Evolutionary conservation across 2,329 filamentous ascomycete genomes (phyloP).

Genomic region (Fusarium temperatum): DNA sequence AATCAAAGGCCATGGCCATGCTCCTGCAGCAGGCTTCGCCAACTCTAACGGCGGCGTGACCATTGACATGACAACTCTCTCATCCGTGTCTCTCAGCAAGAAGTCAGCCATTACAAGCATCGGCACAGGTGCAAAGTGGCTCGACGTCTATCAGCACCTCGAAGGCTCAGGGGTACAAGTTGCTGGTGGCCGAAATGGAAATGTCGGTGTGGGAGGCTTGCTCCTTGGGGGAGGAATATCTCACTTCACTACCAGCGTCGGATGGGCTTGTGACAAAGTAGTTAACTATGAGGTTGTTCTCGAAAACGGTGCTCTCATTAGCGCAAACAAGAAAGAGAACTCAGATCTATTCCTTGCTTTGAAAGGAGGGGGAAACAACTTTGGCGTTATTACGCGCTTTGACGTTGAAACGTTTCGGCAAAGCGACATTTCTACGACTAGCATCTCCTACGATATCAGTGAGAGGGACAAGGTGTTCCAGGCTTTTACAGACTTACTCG

Average conservation of each 20-base stretch:
- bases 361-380: constrained; percentile 3
- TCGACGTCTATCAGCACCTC: not conserved
- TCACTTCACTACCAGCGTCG: not conserved
- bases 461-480: not conserved
- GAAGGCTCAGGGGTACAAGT: not conserved
- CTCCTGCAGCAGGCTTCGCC: not conserved
- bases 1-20: constrained; percentile 1
- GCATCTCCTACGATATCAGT: not conserved
- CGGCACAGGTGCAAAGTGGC: constrained; percentile 3
- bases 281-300: not conserved
- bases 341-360: not conserved
- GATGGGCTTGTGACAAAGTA: constrained; percentile 8
- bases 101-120: not conserved
- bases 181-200: not conserved
- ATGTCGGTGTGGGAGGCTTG: not conserved
- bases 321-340: not conserved
- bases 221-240: constrained; percentile 2
- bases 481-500: not conserved
- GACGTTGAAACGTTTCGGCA: not conserved
- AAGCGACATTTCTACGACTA: not conserved
- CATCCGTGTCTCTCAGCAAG: not conserved
- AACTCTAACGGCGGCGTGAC: not conserved
- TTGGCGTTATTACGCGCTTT: not conserved
- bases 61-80: not conserved
- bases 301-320: not conserved